Percentiles rank a stretch among this genome's conserved stretches.
phyloP scores from a whole-genome alignment of 1,284 basidiomycete genomes.

The Ceratobasidium sp. region DNA sequence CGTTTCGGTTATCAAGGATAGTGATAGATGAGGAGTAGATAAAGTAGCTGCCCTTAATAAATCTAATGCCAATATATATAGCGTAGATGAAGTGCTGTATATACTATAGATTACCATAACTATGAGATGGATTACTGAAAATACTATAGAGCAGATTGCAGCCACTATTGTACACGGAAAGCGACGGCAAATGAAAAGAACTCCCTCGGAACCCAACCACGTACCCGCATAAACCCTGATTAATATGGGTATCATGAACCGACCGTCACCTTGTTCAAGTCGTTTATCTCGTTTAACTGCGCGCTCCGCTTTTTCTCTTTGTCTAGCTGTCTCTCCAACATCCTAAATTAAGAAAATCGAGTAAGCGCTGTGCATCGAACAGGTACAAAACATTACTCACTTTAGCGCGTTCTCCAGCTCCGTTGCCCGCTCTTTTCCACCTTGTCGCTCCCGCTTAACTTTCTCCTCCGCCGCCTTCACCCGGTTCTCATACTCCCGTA shows the following conservation, averaged over 20 bases:
- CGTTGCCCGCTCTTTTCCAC: conserved; percentile 83
- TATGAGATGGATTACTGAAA: too few species aligned
- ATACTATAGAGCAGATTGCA: too few species aligned
- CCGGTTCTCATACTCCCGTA: conserved; percentile 89
- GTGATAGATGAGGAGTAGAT: too few species aligned
- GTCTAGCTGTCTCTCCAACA: conserved; percentile 74
- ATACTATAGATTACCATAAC: too few species aligned
- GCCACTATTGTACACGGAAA: conserved; percentile 19
- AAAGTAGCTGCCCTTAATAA: too few species aligned
- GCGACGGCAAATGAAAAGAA: not conserved
- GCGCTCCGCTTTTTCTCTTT: conserved; percentile 72
- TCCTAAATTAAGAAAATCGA: conserved; percentile 57
- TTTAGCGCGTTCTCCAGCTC: conserved; percentile 77
- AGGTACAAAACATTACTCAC: conserved; percentile 58
- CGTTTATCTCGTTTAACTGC: conserved; percentile 74
- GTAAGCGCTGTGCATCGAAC: too few species aligned
- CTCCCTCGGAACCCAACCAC: not conserved
- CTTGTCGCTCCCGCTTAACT: conserved; percentile 94
- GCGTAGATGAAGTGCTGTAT: too few species aligned
- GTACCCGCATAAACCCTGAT: not conserved
- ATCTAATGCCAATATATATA: too few species aligned
- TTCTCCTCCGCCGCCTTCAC: conserved; percentile 90
- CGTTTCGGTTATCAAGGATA: not conserved
- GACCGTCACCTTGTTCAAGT: conserved; percentile 56
- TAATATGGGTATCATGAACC: conserved; percentile 2